These are phyloP conservation scores for Tubosaeta sp. DNA, from an alignment of 768 basidiomycete genomes.

Conservation along the genomic window DNA sequence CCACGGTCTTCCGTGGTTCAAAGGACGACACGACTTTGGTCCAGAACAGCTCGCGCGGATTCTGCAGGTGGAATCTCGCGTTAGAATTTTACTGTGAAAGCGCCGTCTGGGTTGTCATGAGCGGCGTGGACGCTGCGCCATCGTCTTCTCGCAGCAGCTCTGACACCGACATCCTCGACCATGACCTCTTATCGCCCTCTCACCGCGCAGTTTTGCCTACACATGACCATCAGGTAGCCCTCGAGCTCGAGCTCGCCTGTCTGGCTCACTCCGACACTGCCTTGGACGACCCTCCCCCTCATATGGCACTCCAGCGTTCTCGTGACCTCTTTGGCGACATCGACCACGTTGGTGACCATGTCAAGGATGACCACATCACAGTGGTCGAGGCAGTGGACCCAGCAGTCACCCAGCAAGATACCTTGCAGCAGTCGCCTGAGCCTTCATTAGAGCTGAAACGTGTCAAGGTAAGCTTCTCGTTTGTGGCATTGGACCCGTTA, in stretches of 20 bases:
- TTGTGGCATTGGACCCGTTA: conserved; percentile 9
- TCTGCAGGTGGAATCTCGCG: conserved; percentile 18
- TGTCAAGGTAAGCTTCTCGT: conserved; percentile 61
- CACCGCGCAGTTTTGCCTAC: conserved; percentile 25
- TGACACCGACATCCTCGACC: conserved; percentile 31
- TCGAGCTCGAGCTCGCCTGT: conserved; percentile 26
- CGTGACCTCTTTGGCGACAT: conserved; percentile 33
- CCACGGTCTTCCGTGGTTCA: conserved; percentile 21
- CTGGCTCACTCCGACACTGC: conserved; percentile 25
- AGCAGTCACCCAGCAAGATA: conserved; percentile 46
- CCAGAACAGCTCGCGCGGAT: conserved; percentile 17
- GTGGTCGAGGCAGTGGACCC: conserved; percentile 36
- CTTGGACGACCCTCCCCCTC: conserved; percentile 24
- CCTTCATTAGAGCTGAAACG: conserved; percentile 75
- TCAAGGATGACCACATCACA: conserved; percentile 30
- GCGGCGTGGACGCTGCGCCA: conserved; percentile 37
- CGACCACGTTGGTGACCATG: conserved; percentile 31
- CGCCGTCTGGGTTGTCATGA: conserved; percentile 35
- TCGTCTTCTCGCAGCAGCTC: conserved; percentile 26
- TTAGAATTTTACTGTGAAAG: conserved; percentile 17
- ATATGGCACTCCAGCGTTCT: conserved; percentile 26
- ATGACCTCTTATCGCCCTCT: conserved; percentile 30
- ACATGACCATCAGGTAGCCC: conserved; percentile 31
- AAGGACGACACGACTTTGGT: conserved; percentile 19
- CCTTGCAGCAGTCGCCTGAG: conserved; percentile 59